These are phyloP conservation scores for Funneliformis mosseae DNA, from an alignment of 192 early-diverging fungal genomes.

Conservation along the genomic window DNA sequence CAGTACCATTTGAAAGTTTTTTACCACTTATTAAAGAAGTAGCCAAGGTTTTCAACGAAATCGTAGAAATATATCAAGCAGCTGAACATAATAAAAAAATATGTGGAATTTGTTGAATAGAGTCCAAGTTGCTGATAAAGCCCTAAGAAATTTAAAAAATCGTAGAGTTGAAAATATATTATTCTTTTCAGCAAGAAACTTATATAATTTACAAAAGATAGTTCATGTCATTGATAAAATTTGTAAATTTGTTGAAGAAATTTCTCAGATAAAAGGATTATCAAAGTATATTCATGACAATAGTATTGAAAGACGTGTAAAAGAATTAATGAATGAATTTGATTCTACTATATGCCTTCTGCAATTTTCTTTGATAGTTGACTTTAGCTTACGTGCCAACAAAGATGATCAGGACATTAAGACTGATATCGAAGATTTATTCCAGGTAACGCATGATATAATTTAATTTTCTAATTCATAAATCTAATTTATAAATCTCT, in stretches of 20 bases:
- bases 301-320: neutral
- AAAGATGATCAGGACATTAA: no score
- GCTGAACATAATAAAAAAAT: neutral
- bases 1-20: no score
- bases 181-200: neutral
- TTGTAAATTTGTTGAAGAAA: neutral
- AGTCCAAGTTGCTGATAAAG: neutral
- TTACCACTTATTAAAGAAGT: no score
- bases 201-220: neutral
- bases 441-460: no score
- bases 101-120: neutral
- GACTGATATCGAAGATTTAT: no score
- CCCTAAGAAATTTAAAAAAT: neutral
- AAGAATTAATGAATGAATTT: slow-evolving; percentile 24
- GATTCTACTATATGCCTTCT: slow-evolving; percentile 30
- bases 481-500: no score
- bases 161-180: neutral
- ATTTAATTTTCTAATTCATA: no score
- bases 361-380: neutral
- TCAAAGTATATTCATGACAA: neutral
- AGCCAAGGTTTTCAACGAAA: no score
- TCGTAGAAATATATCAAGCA: neutral
- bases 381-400: no score
- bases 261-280: neutral
- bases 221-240: neutral